These are phyloP conservation scores for Platanthera zijinensis DNA, from an alignment of 106 monocot species.

Conservation along the genomic window DNA sequence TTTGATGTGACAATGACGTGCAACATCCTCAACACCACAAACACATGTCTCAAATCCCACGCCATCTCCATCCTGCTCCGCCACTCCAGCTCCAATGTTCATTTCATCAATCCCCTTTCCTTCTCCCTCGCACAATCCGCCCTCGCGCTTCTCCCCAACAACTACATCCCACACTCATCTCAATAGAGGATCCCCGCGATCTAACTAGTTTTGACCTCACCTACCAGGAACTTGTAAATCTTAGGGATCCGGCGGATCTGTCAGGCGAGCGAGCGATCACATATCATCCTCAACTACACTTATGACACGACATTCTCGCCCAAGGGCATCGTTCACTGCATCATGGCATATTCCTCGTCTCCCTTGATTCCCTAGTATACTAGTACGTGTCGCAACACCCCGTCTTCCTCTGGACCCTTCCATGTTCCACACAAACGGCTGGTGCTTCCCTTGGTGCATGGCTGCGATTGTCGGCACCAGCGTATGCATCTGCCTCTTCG, in stretches of 20 bases:
- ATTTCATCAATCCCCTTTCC: constrained; percentile 23
- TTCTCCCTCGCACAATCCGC: constrained; percentile 14
- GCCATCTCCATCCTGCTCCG: constrained; percentile 31
- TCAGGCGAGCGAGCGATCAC: constrained; percentile 48
- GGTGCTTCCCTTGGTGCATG: constrained; percentile 75
- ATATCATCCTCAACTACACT: constrained; percentile 81
- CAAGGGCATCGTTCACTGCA: constrained; percentile 81
- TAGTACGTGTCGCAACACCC: constrained; percentile 50
- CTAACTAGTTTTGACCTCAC: constrained; percentile 6
- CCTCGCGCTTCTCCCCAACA: constrained; percentile 10
- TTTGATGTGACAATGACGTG: constrained; percentile 66
- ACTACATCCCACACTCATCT: constrained; percentile 18
- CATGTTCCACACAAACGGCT: constrained; percentile 94
- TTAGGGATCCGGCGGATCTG: constrained; percentile 61
- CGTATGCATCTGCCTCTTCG: constrained; percentile 68
- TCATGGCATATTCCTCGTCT: constrained; percentile 44
- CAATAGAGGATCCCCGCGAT: constrained; percentile 18
- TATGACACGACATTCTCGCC: constrained; percentile 80
- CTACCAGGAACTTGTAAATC: constrained; percentile 38
- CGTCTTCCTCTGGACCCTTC: constrained; percentile 72
- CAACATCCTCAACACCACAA: constrained; percentile 34
- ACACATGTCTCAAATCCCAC: constrained; percentile 27
- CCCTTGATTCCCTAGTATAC: constrained; percentile 35
- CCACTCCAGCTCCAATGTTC: constrained; percentile 20
- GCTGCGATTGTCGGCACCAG: constrained; percentile 70